Conservation (phyloP, 2,329 filamentous ascomycete species). For the Nannizzia gypsea region DNA sequence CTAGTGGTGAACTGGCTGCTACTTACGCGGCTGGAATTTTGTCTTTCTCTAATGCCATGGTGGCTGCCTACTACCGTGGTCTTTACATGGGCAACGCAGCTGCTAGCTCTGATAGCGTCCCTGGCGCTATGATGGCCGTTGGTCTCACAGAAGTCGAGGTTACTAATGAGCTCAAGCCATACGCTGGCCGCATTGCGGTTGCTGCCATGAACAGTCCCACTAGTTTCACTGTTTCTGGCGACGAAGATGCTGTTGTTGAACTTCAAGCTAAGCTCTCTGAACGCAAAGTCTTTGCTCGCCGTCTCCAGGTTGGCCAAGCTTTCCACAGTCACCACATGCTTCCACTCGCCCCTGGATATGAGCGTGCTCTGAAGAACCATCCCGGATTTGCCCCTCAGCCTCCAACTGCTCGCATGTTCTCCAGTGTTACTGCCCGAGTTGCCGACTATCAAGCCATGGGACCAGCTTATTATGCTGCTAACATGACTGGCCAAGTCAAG, state of each 20-base stretch:
- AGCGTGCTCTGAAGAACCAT: conserved; percentile 6
- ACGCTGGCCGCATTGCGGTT: conserved; percentile 9
- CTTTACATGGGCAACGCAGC: conserved; percentile 6
- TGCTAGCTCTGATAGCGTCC: conserved; percentile 2
- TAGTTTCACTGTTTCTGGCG: conserved; percentile 14
- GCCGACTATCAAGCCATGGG: conserved; percentile 6
- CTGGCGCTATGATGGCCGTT: conserved; percentile 11
- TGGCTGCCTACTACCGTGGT: conserved; percentile 10
- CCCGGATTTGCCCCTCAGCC: conserved; percentile 6
- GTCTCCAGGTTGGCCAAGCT: conserved; percentile 13
- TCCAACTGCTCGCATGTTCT: conserved; percentile 9
- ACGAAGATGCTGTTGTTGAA: conserved; percentile 12
- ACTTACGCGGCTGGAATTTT: conserved; percentile 28
- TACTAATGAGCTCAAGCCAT: conserved; percentile 1
- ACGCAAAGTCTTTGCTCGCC: conserved; percentile 7
- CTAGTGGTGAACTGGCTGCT: conserved; percentile 31
- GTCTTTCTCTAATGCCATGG: conserved; percentile 24
- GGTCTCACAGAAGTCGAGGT: conserved; percentile 5
- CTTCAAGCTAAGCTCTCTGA: conserved; percentile 7
- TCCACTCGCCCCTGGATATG: conserved; percentile 9
- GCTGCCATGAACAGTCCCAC: conserved; percentile 14
- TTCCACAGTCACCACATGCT: conserved; percentile 16
- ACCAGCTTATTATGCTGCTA: conserved; percentile 17
- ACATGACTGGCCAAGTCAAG: conserved; percentile 17
- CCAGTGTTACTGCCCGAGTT: conserved; percentile 10